Evolutionary conservation across 2,329 filamentous ascomycete species (phyloP).

Genomic region (Cytospora chrysosperma): DNA sequence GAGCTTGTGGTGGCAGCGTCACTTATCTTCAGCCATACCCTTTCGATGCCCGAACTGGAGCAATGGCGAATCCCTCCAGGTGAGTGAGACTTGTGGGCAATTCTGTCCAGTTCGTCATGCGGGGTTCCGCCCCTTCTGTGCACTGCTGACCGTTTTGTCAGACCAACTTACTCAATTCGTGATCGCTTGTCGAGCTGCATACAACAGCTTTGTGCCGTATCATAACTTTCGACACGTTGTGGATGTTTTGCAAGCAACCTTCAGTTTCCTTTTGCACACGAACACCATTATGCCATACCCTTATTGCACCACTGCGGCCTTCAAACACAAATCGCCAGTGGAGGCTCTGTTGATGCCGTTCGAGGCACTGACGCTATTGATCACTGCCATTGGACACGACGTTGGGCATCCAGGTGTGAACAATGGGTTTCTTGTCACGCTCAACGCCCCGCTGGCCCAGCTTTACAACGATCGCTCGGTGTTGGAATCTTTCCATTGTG

Average conservation of each 20-base stretch:
- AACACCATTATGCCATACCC: slow-evolving; percentile 69
- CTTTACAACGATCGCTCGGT: slow-evolving; percentile 97
- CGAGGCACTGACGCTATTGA: slow-evolving; percentile 82
- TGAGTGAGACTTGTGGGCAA: slow-evolving; percentile 41
- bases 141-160: slow-evolving; percentile 45
- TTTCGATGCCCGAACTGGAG: slow-evolving; percentile 77
- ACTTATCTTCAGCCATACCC: slow-evolving; percentile 85
- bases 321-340: slow-evolving; percentile 58
- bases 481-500: slow-evolving; percentile 95
- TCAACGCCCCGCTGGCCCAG: slow-evolving; percentile 90
- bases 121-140: neutral
- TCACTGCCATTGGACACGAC: slow-evolving; percentile 97
- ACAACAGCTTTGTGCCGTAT: slow-evolving; percentile 94
- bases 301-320: slow-evolving; percentile 36
- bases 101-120: slow-evolving; percentile 20
- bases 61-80: slow-evolving; percentile 77
- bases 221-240: slow-evolving; percentile 98
- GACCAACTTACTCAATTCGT: slow-evolving; percentile 83
- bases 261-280: slow-evolving; percentile 82
- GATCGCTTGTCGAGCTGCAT: slow-evolving; percentile 85
- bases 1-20: slow-evolving; percentile 84
- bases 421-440: slow-evolving; percentile 89
- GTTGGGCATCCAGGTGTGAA: slow-evolving; percentile 97
- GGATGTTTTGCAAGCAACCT: slow-evolving; percentile 91
- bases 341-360: slow-evolving; percentile 78